A percentile compares a stretch with the other conserved stretches of the same genome.
Conservation (phyloP, 345 rosid genomes). For the Lenwebbia sp. region DNA sequence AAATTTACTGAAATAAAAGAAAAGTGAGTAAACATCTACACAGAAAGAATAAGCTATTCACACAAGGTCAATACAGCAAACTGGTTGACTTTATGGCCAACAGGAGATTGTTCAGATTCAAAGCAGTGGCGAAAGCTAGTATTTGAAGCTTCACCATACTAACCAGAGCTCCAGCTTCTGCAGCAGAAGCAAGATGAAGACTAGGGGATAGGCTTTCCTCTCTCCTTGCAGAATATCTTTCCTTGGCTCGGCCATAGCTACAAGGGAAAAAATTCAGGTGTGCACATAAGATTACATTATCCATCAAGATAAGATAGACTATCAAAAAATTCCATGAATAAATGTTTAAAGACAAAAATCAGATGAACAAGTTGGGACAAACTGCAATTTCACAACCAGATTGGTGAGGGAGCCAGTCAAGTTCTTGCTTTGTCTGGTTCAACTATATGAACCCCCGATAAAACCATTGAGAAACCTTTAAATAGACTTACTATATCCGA, state of each 20-base stretch:
- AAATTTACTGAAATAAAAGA: background rate
- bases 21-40: background rate
- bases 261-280: background rate
- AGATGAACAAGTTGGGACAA: background rate
- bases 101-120: background rate
- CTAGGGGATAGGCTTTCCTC: conserved; percentile 53
- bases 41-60: background rate
- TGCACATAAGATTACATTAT: background rate
- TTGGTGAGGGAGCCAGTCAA: background rate
- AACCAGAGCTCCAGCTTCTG: conserved; percentile 95
- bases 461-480: background rate
- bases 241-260: conserved; percentile 85
- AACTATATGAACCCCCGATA: background rate
- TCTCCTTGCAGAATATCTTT: conserved; percentile 56
- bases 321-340: background rate
- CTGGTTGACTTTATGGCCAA: background rate
- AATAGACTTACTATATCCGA: background rate
- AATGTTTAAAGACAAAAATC: background rate
- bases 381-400: background rate
- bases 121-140: background rate
- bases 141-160: conserved; percentile 8
- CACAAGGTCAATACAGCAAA: background rate
- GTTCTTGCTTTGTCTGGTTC: background rate
- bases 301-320: background rate
- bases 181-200: conserved; percentile 90